These are phyloP conservation scores for Elymus sibiricus DNA, from an alignment of 176 grass and related monocot genomes.

Conservation along the genomic window DNA sequence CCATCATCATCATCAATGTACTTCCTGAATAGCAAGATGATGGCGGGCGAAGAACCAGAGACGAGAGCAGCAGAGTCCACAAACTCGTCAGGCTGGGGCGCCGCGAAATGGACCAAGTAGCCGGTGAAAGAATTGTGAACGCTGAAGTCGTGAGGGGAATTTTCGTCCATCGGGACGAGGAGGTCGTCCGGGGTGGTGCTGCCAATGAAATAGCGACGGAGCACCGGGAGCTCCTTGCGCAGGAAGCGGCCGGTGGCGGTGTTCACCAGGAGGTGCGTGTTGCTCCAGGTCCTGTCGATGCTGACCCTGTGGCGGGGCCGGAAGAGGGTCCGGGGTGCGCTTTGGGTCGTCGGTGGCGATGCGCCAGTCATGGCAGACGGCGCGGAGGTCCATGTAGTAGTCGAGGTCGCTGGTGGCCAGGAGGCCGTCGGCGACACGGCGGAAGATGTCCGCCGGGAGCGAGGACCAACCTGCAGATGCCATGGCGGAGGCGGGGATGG, in stretches of 20 bases:
- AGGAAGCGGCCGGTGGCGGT: too few species aligned
- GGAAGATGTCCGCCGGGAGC: neutral
- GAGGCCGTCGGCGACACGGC: neutral
- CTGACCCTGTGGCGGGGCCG: neutral
- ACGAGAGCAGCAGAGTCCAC: neutral
- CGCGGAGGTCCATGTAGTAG: constrained; percentile 4
- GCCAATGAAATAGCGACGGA: neutral
- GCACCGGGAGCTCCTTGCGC: neutral
- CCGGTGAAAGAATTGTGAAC: neutral
- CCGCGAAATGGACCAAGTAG: neutral
- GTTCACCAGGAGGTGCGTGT: neutral
- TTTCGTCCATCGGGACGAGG: neutral
- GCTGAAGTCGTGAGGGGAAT: neutral
- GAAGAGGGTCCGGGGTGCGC: neutral
- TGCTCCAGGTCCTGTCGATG: neutral
- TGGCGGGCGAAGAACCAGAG: neutral
- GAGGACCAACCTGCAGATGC: neutral
- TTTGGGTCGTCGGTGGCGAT: neutral
- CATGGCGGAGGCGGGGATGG: neutral
- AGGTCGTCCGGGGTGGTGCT: neutral
- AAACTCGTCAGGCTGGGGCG: neutral
- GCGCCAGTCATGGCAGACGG: neutral
- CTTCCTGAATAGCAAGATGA: neutral
- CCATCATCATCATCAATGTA: neutral
- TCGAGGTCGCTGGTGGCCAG: neutral